Base-by-base conservation (phyloP, 352 stramenopile genomes). In the Pythium sp. region DNA sequence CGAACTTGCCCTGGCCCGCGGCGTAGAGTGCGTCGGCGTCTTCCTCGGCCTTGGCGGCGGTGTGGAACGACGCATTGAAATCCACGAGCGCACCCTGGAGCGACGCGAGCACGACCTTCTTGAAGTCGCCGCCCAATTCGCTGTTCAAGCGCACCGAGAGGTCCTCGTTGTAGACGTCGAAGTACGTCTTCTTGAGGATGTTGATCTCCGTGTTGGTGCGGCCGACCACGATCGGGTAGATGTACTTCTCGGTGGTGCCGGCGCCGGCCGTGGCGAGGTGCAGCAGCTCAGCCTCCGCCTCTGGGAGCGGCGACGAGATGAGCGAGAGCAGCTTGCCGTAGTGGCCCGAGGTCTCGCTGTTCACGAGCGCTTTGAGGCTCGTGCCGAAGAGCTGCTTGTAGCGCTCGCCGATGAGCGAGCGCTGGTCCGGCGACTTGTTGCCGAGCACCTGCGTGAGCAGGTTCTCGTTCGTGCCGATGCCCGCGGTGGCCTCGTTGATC, bases 181-280 rank as follows among this genome's bases (percentile, higher is more conserved):
- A 92, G 74, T 81, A 94, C 0, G 86, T 88, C 73, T 91, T 90
- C 74, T 92, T 92, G 58, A 94, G 78, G 67, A 94, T 91, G 67
- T 74, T 74, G 56, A 94, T 80, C 68, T 94, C 86, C 11, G 71
- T 72, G 67, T 91, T 90, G 2, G 86, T 91, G 66, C 86, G 80
- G 32, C 83, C 83, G 41, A 90, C 81, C 34, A 90, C 65, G 15
- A 86, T 73, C 18, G 82, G 86, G 73, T 84, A 92, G 65, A 92
- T 86, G 55, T 87, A 74, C 58, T 87, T 85, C 65, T 94, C 86
- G 18, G 72, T 77, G n/a, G 86, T 94, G 69, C 86, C 86, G 0
- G 72, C 11, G 11, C 86, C 86, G 72, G 91, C 89, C 68, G 84
- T 92, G 55, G 86, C 84, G 22, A 84, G 70, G 36, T 73, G 81